These are phyloP conservation scores for Kazachstania psychrophila DNA, from an alignment of 805 yeast species.

Conservation along the genomic window DNA sequence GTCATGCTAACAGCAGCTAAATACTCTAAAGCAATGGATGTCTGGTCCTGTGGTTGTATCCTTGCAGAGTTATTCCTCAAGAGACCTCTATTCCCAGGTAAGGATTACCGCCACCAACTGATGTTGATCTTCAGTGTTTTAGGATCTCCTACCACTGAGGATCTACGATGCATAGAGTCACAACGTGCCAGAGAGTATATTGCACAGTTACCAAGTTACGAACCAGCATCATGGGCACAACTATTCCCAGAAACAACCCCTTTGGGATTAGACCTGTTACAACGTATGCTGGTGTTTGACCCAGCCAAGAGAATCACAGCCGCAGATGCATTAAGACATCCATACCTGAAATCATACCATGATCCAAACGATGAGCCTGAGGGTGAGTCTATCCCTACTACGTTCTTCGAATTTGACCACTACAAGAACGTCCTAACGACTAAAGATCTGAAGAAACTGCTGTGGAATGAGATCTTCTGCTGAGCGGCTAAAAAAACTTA, in stretches of 20 bases:
- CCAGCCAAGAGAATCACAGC: constrained; percentile 79
- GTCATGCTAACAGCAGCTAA: constrained; percentile 91
- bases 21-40: constrained; percentile 89
- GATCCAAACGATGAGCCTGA: constrained; percentile 91
- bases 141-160: constrained; percentile 82
- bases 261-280: constrained; percentile 55
- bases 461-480: constrained; percentile 61
- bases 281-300: constrained; percentile 70
- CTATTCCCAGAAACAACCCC: constrained; percentile 50
- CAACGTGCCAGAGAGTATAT: constrained; percentile 85
- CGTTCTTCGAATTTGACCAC: constrained; percentile 83
- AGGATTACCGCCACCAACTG: constrained; percentile 86
- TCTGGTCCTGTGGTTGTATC: constrained; percentile 96
- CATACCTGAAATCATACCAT: constrained; percentile 79
- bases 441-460: constrained; percentile 65
- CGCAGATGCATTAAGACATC: constrained; percentile 74
- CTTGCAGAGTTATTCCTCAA: constrained; percentile 84
- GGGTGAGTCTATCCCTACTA: constrained; percentile 73
- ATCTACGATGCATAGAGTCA: constrained; percentile 63
- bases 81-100: constrained; percentile 85
- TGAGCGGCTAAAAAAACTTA: no score
- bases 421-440: constrained; percentile 69
- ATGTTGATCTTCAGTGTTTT: constrained; percentile 74
- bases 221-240: constrained; percentile 13
- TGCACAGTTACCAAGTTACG: constrained; percentile 59